Evolutionary conservation across 768 basidiomycete species (phyloP), one percentile per base, ranked within the genome.

Genomic region (Pulveroboletus sp.): DNA sequence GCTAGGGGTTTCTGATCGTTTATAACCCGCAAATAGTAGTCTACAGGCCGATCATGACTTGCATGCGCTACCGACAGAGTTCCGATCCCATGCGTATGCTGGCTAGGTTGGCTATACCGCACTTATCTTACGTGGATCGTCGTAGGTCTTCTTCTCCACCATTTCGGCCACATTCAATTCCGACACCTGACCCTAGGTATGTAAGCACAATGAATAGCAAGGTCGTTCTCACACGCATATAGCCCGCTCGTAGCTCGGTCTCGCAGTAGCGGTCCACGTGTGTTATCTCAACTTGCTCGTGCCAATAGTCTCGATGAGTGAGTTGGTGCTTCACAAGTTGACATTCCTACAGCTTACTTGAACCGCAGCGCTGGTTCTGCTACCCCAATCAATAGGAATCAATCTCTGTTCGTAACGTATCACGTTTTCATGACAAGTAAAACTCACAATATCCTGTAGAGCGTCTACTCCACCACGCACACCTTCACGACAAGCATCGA

Each of bases 101-200:
- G 31, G 14, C 25, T 39, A 32, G 34, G 36, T 21, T 38, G 34
- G 31, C 14, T 37, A 14, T 21, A 16, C 11, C 21, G 13, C 35
- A 35, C 39, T 21, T 37, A 17, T 32, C 44, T 55, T 24, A 50
- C 27, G 10, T 23, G 34, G 14, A 40, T 31, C 21, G 42, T 14
- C 23, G 27, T 43, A 66, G 65, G 38, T 51, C 50, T 6, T 39
- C 51, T 20, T 57, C 61, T 14, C 51, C 52, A 29, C 44, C 55
- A 11, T 47, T 57, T 41, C 64, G 60, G 37, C 27, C 50, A 20
- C 49, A 53, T 40, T 43, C 51, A 2, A 66, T 68, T n/a, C 55
- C 66, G 27, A 67, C 68, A 7, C 66, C 66, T 20, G 66, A 68
- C n/a, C 36, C 68, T 9, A 67, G 66, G 66, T 69, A 45, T 42